Evolutionary conservation across 1,139 yeast species (phyloP).

Genomic region (Debaryomyces sp.): DNA sequence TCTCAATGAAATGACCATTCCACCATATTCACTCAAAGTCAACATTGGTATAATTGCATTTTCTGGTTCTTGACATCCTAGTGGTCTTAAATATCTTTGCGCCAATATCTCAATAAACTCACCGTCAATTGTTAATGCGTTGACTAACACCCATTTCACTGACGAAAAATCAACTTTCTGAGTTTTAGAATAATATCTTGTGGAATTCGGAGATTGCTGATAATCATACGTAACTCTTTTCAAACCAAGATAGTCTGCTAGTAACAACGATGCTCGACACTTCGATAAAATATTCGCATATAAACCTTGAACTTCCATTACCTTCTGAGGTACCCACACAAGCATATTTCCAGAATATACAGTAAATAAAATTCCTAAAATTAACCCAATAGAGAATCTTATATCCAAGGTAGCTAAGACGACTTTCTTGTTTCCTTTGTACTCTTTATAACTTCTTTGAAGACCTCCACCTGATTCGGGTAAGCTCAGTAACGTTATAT

Average conservation of each 20-base stretch:
- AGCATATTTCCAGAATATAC: slow-evolving; percentile 83
- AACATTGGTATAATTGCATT: slow-evolving; percentile 87
- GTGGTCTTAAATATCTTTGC: slow-evolving; percentile 86
- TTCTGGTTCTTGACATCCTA: slow-evolving; percentile 80
- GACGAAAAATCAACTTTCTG: slow-evolving; percentile 77
- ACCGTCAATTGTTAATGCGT: slow-evolving; percentile 90
- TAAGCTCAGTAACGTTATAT: slow-evolving; percentile 65
- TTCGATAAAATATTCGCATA: slow-evolving; percentile 80
- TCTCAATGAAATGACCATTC: slow-evolving; percentile 87
- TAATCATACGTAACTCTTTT: slow-evolving; percentile 93
- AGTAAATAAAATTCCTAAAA: slow-evolving; percentile 77
- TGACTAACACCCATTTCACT: slow-evolving; percentile 87
- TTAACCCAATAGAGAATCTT: slow-evolving; percentile 85
- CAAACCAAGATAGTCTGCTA: slow-evolving; percentile 88
- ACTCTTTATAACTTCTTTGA: slow-evolving; percentile 33
- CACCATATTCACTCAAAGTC: slow-evolving; percentile 92
- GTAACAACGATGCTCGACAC: slow-evolving; percentile 68
- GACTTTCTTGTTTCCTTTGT: slow-evolving; percentile 33
- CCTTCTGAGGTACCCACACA: slow-evolving; percentile 76
- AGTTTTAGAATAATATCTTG: slow-evolving; percentile 78
- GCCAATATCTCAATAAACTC: slow-evolving; percentile 89
- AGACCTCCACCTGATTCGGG: slow-evolving; percentile 52
- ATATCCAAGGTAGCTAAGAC: slow-evolving; percentile 79
- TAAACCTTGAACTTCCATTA: slow-evolving; percentile 82
- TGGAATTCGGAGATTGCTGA: slow-evolving; percentile 84